Conservation (phyloP, 1,284 basidiomycete species). For the Marasmius sp. region DNA sequence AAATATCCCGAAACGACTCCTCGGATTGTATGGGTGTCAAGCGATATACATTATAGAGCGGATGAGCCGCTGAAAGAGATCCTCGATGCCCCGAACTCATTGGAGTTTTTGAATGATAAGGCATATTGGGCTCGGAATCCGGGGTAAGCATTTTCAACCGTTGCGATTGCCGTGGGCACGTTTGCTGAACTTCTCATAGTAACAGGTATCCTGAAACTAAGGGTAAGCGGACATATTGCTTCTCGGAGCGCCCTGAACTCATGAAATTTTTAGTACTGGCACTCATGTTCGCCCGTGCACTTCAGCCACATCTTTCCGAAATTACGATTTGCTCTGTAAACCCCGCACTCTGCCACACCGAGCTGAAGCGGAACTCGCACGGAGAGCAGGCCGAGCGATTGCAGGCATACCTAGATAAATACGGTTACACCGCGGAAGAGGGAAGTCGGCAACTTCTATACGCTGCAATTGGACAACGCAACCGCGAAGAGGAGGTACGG, state of each 20-base stretch:
- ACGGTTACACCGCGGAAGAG: conserved; percentile 37
- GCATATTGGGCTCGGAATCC: conserved; percentile 23
- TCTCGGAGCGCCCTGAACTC: background rate
- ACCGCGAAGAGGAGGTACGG: conserved; percentile 17
- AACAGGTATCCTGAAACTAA: conserved; percentile 28
- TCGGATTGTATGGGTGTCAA: conserved; percentile 37
- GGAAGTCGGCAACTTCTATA: conserved; percentile 43
- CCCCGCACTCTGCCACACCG: conserved; percentile 49
- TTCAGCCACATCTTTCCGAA: conserved; percentile 31
- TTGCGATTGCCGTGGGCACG: background rate
- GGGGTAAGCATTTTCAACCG: background rate
- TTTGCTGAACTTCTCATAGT: background rate
- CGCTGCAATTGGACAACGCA: conserved; percentile 33
- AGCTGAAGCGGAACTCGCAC: conserved; percentile 29
- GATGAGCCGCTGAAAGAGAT: conserved; percentile 23
- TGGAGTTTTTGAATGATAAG: conserved; percentile 29
- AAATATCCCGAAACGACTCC: conserved; percentile 27
- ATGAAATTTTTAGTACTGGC: conserved; percentile 34
- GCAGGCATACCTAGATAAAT: conserved; percentile 19
- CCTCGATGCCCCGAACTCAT: conserved; percentile 22
- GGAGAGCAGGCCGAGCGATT: conserved; percentile 19
- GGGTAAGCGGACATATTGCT: conserved; percentile 22
- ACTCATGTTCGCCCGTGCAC: conserved; percentile 40
- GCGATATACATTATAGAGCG: conserved; percentile 34
- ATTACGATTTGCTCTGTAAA: conserved; percentile 38